Base-by-base conservation (phyloP, 345 rosid species). In the Jatropha curcas region DNA sequence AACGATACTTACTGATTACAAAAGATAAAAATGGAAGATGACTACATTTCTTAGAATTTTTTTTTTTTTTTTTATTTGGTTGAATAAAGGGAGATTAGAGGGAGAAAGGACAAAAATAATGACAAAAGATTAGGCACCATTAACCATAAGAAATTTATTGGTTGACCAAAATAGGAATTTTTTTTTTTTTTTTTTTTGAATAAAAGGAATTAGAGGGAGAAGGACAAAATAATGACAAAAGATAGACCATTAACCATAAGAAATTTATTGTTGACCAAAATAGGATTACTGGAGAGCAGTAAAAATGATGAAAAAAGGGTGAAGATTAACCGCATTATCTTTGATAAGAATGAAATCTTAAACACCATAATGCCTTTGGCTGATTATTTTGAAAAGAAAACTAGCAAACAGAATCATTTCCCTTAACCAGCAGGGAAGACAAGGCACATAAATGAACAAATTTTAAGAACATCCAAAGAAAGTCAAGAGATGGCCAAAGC, bases 391-490 rank as follows among this genome's bases (percentile, higher is more conserved):
- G 48, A 24, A 60, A 67, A 68, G 55, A 68, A 25, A 60, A 66
- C 65, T 52, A 72, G 57, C 65, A 65, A 65, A 75, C 67, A 69
- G 41, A 71, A 76, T 68, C 60, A 79, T 69, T 74, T 55, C 12
- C 60, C n/a, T 52, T 31, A 41, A 74, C 46, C 48, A 27, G 58
- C 13, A 7, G 65, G 48, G 25, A 19, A 70, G 53, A 66, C 27
- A 61, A 62, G 55, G 58, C 59, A 61, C 59, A 41, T 41, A 72
- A 51, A 75, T 67, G 60, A 35, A 56, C 37, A 41, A 52, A 24
- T 27, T 41, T 22, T 16, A 31, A 31, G 20, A 30, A 62, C 50
- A 11, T 43, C 45, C 59, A 51, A 60, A 79, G 60, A 65, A 56
- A 55, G 51, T 5, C 39, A 13, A 58, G 57, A 27, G 33, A 45